These are phyloP conservation scores for Falciphora oryzae DNA, from an alignment of 2,329 filamentous ascomycete genomes.

Conservation along the genomic window DNA sequence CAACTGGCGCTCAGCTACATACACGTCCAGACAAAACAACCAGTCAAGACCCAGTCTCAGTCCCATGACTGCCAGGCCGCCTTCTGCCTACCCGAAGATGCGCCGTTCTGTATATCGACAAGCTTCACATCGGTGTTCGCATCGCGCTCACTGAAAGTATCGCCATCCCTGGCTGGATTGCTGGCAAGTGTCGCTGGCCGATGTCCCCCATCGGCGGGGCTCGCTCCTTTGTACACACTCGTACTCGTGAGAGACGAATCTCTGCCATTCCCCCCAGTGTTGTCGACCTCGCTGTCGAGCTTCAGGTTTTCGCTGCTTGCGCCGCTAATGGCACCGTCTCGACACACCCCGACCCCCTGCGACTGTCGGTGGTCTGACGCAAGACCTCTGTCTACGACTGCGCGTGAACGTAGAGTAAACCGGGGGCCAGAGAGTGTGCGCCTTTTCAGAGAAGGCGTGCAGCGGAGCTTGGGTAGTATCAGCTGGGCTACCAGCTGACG, in stretches of 20 bases:
- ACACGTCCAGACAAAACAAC: not conserved
- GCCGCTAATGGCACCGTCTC: not conserved
- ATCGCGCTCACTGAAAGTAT: not conserved
- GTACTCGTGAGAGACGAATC: not conserved
- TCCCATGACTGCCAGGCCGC: not conserved
- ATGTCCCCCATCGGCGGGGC: too few species aligned
- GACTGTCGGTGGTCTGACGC: not conserved
- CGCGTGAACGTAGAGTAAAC: not conserved
- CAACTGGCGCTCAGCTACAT: too few species aligned
- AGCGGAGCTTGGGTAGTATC: not conserved
- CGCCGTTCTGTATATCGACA: not conserved
- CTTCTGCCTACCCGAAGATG: not conserved
- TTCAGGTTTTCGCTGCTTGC: not conserved
- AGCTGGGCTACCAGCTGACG: slow-evolving; percentile 4
- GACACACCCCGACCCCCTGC: not conserved
- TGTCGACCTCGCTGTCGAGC: not conserved
- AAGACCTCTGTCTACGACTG: not conserved
- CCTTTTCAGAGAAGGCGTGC: not conserved
- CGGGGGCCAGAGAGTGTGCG: not conserved
- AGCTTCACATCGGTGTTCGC: not conserved
- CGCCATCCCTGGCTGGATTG: too few species aligned
- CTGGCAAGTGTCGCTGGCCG: too few species aligned
- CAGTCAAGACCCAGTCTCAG: not conserved
- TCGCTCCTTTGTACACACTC: too few species aligned
- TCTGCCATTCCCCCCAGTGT: too few species aligned